Evolutionary conservation across 2,329 filamentous ascomycete species (phyloP).

Genomic region (Falciphora oryzae): DNA sequence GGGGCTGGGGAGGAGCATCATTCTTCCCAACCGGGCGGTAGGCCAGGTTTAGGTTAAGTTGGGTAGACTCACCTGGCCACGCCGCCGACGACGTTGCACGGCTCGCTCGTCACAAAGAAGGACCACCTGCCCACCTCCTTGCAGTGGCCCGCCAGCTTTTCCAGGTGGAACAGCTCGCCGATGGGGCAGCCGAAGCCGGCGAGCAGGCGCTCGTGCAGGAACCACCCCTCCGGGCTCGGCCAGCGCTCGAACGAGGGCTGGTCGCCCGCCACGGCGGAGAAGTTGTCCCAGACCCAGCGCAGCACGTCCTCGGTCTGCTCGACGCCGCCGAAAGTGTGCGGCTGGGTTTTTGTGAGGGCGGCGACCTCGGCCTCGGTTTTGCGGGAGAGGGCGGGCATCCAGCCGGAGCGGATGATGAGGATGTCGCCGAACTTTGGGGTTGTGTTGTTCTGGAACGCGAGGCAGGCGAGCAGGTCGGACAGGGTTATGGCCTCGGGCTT

Average conservation of each 20-base stretch:
- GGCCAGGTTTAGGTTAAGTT: too few species aligned
- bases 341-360: slow-evolving; percentile 18
- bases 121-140: slow-evolving; percentile 28
- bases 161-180: slow-evolving; percentile 39
- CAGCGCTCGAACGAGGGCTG: slow-evolving; percentile 44
- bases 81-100: slow-evolving; percentile 12
- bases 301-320: slow-evolving; percentile 42
- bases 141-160: slow-evolving; percentile 32
- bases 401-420: slow-evolving; percentile 50
- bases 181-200: slow-evolving; percentile 22
- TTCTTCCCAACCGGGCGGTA: too few species aligned
- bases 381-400: slow-evolving; percentile 36
- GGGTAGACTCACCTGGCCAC: slow-evolving; percentile 4
- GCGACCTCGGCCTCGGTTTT: slow-evolving; percentile 30
- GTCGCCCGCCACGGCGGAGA: slow-evolving; percentile 52
- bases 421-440: slow-evolving; percentile 46
- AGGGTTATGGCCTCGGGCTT: slow-evolving; percentile 36
- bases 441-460: slow-evolving; percentile 32
- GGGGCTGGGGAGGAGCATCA: too few species aligned
- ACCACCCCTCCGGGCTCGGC: slow-evolving; percentile 23
- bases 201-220: slow-evolving; percentile 17
- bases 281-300: slow-evolving; percentile 53
- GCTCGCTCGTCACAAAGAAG: slow-evolving; percentile 15
- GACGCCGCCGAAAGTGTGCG: slow-evolving; percentile 34
- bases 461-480: slow-evolving; percentile 35